A percentile compares a stretch with the other conserved stretches of the same genome.
These are phyloP conservation scores for Rhodomyrtus tomentosa DNA, from an alignment of 345 rosid genomes.

Conservation along the genomic window DNA sequence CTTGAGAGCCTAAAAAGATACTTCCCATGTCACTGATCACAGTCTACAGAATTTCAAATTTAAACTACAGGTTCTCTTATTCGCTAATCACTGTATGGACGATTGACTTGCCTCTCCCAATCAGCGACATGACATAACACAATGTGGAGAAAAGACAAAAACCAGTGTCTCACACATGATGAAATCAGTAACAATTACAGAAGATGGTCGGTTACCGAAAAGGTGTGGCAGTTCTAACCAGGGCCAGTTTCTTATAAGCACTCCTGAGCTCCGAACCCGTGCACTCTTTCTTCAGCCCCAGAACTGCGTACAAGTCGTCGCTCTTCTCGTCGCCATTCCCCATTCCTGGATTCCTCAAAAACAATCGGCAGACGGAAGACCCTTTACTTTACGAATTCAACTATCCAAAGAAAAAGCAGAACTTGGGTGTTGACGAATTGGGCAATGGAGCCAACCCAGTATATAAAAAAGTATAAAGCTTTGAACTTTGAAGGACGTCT, in stretches of 20 bases:
- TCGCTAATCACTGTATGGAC: not conserved
- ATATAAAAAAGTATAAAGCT: not conserved
- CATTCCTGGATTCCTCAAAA: not conserved
- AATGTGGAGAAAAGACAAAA: not conserved
- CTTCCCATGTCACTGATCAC: not conserved
- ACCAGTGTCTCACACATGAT: not conserved
- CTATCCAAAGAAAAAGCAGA: not conserved
- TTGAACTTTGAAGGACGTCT: not conserved
- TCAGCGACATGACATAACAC: not conserved
- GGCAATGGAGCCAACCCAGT: not conserved
- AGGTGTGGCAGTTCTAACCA: slow-evolving; percentile 31
- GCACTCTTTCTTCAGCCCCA: slow-evolving; percentile 72
- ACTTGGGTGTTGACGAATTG: not conserved
- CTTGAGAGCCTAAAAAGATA: not conserved
- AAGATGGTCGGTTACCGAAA: not conserved
- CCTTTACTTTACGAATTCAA: not conserved
- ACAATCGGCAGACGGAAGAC: not conserved
- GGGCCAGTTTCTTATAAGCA: slow-evolving; percentile 84
- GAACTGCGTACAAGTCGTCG: slow-evolving; percentile 48
- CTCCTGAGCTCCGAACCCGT: slow-evolving; percentile 53
- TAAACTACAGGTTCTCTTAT: not conserved
- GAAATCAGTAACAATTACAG: not conserved
- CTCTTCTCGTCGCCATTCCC: slow-evolving; percentile 30
- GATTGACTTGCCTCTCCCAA: not conserved
- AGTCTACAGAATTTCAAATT: not conserved